These are phyloP conservation scores for Suillus cothurnatus DNA, from an alignment of 768 basidiomycete species.

Conservation along the genomic window DNA sequence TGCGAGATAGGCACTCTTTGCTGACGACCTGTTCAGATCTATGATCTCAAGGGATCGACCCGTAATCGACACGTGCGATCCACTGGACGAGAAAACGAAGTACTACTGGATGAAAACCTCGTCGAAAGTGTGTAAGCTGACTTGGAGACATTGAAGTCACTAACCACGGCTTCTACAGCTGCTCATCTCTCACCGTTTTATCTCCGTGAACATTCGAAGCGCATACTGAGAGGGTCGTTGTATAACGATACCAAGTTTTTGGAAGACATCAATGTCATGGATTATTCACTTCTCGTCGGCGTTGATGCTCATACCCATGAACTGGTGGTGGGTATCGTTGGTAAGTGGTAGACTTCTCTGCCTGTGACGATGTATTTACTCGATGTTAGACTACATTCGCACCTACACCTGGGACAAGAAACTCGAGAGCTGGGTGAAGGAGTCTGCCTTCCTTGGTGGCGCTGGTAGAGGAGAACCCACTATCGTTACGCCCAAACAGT, in stretches of 20 bases:
- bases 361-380: slow-evolving; percentile 1
- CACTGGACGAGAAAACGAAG: slow-evolving; percentile 89
- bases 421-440: slow-evolving; percentile 97
- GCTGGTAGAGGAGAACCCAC: slow-evolving; percentile 89
- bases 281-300: slow-evolving; percentile 95
- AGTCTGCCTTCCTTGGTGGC: slow-evolving; percentile 86
- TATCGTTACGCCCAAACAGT: slow-evolving; percentile 95
- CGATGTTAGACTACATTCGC: slow-evolving; percentile 78
- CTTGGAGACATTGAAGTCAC: background rate
- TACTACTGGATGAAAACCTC: slow-evolving; percentile 94
- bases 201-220: slow-evolving; percentile 94
- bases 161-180: slow-evolving; percentile 45
- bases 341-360: slow-evolving; percentile 48
- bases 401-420: slow-evolving; percentile 99
- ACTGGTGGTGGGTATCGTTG: slow-evolving; percentile 95
- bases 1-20: background rate
- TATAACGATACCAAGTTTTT: slow-evolving; percentile 96
- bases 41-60: slow-evolving; percentile 95
- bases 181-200: slow-evolving; percentile 89
- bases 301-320: slow-evolving; percentile 90
- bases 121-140: slow-evolving; percentile 67
- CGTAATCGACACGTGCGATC: slow-evolving; percentile 92
- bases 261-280: slow-evolving; percentile 94
- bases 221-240: slow-evolving; percentile 85
- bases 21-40: slow-evolving; percentile 61